Conservation (phyloP, 2,329 filamentous ascomycete genomes). For the Pseudogymnoascus pannorum region DNA sequence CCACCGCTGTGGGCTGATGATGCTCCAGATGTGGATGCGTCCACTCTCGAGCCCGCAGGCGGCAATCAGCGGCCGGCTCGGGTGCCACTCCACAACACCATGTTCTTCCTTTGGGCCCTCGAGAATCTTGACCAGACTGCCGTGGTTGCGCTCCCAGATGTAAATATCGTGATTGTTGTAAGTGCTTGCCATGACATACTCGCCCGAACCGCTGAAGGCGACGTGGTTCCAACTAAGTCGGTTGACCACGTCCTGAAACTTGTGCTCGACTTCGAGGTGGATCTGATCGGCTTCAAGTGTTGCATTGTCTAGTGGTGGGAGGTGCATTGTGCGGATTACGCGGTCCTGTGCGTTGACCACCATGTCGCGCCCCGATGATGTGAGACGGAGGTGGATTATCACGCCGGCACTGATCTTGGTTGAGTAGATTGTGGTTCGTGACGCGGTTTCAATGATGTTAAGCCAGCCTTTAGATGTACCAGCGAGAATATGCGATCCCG, state of each 20-base stretch:
- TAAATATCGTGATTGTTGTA: constrained; percentile 99
- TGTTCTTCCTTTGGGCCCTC: constrained; percentile 96
- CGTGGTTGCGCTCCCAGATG: constrained; percentile 92
- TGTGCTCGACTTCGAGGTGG: constrained; percentile 87
- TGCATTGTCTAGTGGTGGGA: constrained; percentile 66
- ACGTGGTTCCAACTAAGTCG: constrained; percentile 94
- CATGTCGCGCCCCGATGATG: constrained; percentile 75
- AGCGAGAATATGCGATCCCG: constrained; percentile 81
- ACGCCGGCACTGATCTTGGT: constrained; percentile 81
- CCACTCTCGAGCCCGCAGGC: constrained; percentile 91
- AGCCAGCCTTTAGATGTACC: constrained; percentile 94
- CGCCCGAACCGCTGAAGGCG: constrained; percentile 85
- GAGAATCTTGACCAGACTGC: constrained; percentile 90
- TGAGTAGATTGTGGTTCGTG: constrained; percentile 78
- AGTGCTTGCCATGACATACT: constrained; percentile 93
- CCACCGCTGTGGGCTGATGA: constrained; percentile 93
- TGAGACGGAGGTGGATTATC: constrained; percentile 80
- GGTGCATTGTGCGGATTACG: constrained; percentile 84
- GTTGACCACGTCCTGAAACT: constrained; percentile 97
- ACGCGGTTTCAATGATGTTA: constrained; percentile 84
- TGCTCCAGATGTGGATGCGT: constrained; percentile 92
- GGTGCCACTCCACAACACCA: constrained; percentile 96
- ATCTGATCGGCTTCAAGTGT: constrained; percentile 78
- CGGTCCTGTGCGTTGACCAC: constrained; percentile 91
- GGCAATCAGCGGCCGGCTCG: constrained; percentile 74